These are phyloP conservation scores for Penicillium goetzii DNA, from an alignment of 495 filamentous ascomycete genomes.

Conservation along the genomic window DNA sequence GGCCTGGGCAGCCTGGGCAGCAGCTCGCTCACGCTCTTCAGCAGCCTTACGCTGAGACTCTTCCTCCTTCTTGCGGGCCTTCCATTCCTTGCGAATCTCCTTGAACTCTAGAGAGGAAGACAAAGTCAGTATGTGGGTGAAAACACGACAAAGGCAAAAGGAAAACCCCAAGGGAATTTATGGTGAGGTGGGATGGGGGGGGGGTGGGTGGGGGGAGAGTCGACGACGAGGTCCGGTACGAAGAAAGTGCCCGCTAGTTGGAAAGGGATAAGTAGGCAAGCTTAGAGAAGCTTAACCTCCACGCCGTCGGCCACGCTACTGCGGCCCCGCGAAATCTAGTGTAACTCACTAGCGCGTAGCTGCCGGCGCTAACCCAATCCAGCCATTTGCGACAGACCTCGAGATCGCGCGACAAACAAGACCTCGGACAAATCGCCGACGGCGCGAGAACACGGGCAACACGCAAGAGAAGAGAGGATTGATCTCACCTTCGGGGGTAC, in stretches of 20 bases:
- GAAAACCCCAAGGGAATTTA: neutral
- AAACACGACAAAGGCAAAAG: neutral
- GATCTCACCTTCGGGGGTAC: conserved; percentile 91
- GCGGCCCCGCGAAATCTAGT: conserved; percentile 50
- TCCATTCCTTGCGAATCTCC: conserved; percentile 99
- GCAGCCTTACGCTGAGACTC: conserved; percentile 86
- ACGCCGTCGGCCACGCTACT: conserved; percentile 51
- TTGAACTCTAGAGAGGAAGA: conserved; percentile 77
- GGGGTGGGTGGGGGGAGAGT: neutral
- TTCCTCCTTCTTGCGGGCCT: conserved; percentile 98
- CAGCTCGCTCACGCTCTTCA: conserved; percentile 80
- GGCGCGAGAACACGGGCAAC: neutral
- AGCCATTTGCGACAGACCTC: conserved; percentile 42
- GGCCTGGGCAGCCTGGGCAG: conserved; percentile 55
- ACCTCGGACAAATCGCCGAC: conserved; percentile 7
- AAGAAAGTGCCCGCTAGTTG: conserved; percentile 11
- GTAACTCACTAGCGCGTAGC: conserved; percentile 55
- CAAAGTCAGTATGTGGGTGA: conserved; percentile 17
- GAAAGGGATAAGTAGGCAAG: conserved; percentile 26
- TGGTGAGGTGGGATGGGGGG: neutral
- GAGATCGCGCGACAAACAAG: conserved; percentile 12
- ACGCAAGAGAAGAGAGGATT: conserved; percentile 13
- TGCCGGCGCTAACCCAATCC: conserved; percentile 39
- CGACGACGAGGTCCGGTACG: conserved; percentile 1
- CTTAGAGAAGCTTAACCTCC: conserved; percentile 37